Base-by-base conservation (phyloP, 2,329 filamentous ascomycete genomes). In the Atkinsonella texensis region DNA sequence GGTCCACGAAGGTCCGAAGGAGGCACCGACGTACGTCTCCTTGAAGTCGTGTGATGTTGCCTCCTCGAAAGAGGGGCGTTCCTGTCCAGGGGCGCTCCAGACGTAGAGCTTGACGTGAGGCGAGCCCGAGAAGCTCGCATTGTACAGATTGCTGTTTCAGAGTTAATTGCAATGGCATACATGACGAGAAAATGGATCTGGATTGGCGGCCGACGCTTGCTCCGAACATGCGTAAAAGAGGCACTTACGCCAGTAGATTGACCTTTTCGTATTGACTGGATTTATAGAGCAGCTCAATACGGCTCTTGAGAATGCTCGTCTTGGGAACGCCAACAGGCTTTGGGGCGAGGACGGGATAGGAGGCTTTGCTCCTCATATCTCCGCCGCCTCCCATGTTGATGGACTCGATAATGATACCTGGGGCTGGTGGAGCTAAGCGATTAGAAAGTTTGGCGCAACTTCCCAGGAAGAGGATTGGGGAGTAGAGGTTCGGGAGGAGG, bases 1-100 rank as follows among this genome's bases (percentile, higher is more conserved):
- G 1, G 89, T 86, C 93, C 93, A 98, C 38, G 89, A 93, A 2
- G 93, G 93, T 0, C 93, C 93, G 60, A 97, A 97, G 7, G 75
- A 81, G 53, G 85, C 77, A 53, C 91, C 90, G 51, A 89, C 81
- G 17, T 79, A 73, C 9, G 90, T 86, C 47, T 83, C 77, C 49
- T 77, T 79, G 72, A 91, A 98, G 7, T 83, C 72, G 58, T 94
- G 83, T 46, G 72, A 74, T n/a, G 76, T 72, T 6, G 90, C 91
- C 52, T 96, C 88, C 56, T 90, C 72, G 71, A 98, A 98, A 3
- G 84, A 83, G 2, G 93, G 93, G 15, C 93, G 82, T 28, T 82
- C 76, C 48, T 87, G 81, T 60, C 84, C 74, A 1, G 90, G 90
- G 13, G 89, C 88, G 52, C 86, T 84, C 80, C 90, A 95, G 53